A percentile compares a stretch with the other conserved stretches of the same genome.
These are phyloP conservation scores for Fragaria nilgerrensis DNA, from an alignment of 306 rosid genomes.

Conservation along the genomic window DNA sequence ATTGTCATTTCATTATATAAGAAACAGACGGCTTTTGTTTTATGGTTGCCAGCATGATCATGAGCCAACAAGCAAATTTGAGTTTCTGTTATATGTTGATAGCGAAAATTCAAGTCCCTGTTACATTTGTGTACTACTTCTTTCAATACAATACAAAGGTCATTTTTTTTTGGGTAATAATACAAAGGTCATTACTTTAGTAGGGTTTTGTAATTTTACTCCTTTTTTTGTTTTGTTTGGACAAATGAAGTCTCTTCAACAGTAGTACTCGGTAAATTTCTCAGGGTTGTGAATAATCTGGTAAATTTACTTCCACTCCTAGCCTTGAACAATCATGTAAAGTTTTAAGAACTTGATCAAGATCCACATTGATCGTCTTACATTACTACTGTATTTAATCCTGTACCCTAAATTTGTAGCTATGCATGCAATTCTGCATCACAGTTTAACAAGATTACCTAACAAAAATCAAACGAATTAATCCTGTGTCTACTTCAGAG, in stretches of 20 bases:
- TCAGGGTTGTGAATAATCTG: background rate
- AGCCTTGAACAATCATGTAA: background rate
- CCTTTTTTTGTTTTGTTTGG: background rate
- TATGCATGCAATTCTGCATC: background rate
- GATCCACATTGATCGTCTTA: background rate
- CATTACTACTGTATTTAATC: background rate
- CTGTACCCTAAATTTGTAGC: background rate
- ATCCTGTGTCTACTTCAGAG: background rate
- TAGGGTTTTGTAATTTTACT: background rate
- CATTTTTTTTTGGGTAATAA: too few species aligned
- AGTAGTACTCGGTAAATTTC: background rate
- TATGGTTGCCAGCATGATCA: background rate
- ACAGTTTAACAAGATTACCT: background rate
- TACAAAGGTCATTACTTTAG: background rate
- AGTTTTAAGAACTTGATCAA: background rate
- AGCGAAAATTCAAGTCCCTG: background rate
- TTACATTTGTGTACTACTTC: background rate
- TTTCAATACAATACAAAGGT: background rate
- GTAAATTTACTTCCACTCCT: background rate
- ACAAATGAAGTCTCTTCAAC: background rate
- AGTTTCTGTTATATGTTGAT: constrained; percentile 1
- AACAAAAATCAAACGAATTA: background rate
- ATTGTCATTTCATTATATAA: constrained; percentile 10
- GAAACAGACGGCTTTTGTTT: background rate
- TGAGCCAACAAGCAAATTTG: background rate